These are phyloP conservation scores for Asterochloris erici DNA, from an alignment of 139 green algal genomes.

Conservation along the genomic window DNA sequence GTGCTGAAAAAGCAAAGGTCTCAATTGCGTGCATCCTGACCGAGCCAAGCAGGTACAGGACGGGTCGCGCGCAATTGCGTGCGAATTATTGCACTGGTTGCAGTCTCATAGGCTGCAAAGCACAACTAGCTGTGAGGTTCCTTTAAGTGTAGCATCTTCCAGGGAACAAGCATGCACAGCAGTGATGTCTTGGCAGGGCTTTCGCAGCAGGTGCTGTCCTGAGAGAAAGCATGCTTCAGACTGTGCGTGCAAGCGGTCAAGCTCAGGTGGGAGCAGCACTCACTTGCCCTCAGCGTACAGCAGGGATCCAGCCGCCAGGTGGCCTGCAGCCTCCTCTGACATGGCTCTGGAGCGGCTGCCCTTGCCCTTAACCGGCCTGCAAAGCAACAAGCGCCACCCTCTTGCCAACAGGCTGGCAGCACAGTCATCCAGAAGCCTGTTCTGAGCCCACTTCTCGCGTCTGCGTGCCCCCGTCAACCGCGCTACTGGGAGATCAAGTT, in stretches of 20 bases:
- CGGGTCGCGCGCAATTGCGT: no score
- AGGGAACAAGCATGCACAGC: not conserved
- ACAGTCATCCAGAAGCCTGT: not conserved
- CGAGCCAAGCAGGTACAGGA: no score
- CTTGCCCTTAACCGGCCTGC: slow-evolving; percentile 4
- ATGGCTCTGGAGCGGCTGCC: slow-evolving; percentile 29
- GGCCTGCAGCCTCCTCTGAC: slow-evolving; percentile 57
- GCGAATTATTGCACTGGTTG: no score
- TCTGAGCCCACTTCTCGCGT: not conserved
- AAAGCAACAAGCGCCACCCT: no score
- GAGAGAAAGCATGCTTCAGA: not conserved
- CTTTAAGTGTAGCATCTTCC: not conserved
- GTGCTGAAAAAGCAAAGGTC: not conserved
- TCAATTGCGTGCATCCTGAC: not conserved
- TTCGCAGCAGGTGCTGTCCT: not conserved
- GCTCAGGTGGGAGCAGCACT: not conserved
- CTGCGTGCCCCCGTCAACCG: not conserved
- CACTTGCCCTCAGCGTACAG: slow-evolving; percentile 66
- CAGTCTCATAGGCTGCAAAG: no score
- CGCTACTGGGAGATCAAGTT: not conserved
- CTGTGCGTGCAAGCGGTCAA: no score
- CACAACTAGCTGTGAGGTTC: no score
- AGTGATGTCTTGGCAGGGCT: not conserved
- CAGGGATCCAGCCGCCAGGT: slow-evolving; percentile 85
- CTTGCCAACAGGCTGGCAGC: not conserved